Conservation (phyloP, 75 land plant species). For the Azolla pinnata region DNA sequence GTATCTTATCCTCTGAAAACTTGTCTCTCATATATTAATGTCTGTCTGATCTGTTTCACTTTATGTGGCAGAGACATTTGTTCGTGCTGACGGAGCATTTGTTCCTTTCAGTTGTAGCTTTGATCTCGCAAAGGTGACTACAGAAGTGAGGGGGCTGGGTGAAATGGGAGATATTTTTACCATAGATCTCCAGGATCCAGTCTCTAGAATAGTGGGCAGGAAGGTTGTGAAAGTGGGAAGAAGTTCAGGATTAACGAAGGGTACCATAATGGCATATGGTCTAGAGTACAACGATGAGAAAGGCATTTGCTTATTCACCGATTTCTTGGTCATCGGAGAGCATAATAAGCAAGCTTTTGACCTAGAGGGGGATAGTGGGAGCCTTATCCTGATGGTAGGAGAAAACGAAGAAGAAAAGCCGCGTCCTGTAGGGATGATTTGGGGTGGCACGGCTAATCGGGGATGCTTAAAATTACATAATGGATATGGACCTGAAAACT, state of each 20-base stretch:
- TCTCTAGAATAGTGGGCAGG: conserved; percentile 51
- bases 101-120: conserved; percentile 66
- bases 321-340: conserved; percentile 76
- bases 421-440: conserved; percentile 65
- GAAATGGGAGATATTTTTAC: conserved; percentile 67
- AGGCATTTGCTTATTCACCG: no score
- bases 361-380: conserved; percentile 83
- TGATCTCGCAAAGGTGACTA: conserved; percentile 48
- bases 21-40: background rate
- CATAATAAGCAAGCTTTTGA: conserved; percentile 75
- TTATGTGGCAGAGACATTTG: conserved; percentile 44
- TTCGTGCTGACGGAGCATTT: conserved; percentile 76
- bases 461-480: conserved; percentile 62
- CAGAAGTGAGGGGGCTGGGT: conserved; percentile 58
- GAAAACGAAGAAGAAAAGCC: conserved; percentile 43
- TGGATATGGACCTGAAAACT: conserved; percentile 61
- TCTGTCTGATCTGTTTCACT: background rate
- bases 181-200: conserved; percentile 59
- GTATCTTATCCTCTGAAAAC: no score
- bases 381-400: conserved; percentile 46
- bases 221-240: conserved; percentile 74
- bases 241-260: conserved; percentile 70
- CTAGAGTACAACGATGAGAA: conserved; percentile 87
- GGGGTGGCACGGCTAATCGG: conserved; percentile 79
- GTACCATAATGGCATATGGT: conserved; percentile 71